Evolutionary conservation across 1,139 yeast species (phyloP), one percentile per base, ranked within the genome.

Genomic region (Debaryomycetaceae sp.): DNA sequence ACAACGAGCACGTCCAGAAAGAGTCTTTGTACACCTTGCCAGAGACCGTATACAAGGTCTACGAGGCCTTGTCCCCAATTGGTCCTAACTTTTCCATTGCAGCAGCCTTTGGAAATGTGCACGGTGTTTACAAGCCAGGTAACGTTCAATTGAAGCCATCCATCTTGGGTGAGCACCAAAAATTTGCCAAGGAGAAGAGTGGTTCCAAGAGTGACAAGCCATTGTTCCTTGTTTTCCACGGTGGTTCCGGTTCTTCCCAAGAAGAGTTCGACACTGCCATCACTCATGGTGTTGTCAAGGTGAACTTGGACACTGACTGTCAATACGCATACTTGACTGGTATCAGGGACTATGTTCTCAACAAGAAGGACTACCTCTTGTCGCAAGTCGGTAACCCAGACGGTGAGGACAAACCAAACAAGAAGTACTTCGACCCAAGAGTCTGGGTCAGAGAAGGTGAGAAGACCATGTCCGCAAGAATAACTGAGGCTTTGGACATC

Each of bases 381-480:
- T 53, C 86, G 43, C 87, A 75, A 71, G 96, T 92, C 63, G 98
- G 98, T 75, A 92, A 92, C 94, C 98, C 99, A 74, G 97, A 92
- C 24, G 98, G 98, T 70, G 94, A 76, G 42, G 98, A 92, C 77
- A 87, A 89, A 81, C 98, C 98, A 78, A 87, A 87, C 86, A 91
- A 91, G 89, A 91, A 91, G 79, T 89, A 74, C 88, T 92, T 88
- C 68, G 99, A 92, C 78, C 99, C 99, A 76, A 92, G 99, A 84
- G 98, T 91, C 73, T 92, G 98, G 98, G 97, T 92, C 56, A 91
- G 98, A 81, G 98, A 91, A 75, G 98, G 98, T 80, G 99, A 92
- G 80, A 88, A 89, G 91, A 89, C 98, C 68, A 92, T 92, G 98
- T 58, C 82, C 54, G 74, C 70, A 55, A 87, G 97, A 82, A 79